A percentile compares a stretch with the other conserved stretches of the same genome.
Conservation (phyloP, 1,139 yeast species). For the Torulaspora pretoriensis region DNA sequence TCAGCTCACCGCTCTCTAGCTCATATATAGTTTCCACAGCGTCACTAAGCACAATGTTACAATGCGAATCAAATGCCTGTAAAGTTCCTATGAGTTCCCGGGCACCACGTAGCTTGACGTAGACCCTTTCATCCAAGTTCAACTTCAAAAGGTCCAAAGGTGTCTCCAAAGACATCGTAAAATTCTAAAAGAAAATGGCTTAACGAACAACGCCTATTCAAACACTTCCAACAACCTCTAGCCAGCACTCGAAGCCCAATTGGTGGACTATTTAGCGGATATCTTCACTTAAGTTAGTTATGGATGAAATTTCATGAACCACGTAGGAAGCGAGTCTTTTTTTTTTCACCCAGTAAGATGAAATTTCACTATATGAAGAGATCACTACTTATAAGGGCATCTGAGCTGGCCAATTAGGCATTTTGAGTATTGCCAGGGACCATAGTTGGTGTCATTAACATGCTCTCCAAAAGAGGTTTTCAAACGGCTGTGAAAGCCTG, state of each 20-base stretch:
- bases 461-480: constrained; percentile 22
- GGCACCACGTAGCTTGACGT: constrained; percentile 92
- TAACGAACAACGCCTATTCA: neutral
- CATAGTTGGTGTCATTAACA: constrained; percentile 1
- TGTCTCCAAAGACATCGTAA: constrained; percentile 40
- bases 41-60: constrained; percentile 92
- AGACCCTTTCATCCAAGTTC: constrained; percentile 80
- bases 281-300: too few relatives aligned
- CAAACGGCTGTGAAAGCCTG: constrained; percentile 17
- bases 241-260: neutral
- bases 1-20: constrained; percentile 42
- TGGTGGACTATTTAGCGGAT: too few relatives aligned
- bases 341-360: neutral
- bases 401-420: neutral
- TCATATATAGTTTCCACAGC: constrained; percentile 79
- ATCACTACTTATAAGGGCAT: neutral
- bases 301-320: neutral
- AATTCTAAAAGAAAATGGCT: neutral
- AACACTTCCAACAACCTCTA: neutral
- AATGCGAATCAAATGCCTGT: constrained; percentile 95
- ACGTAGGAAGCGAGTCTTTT: constrained; percentile 1
- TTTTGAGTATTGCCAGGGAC: neutral
- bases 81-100: constrained; percentile 86
- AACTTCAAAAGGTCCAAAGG: constrained; percentile 87
- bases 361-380: constrained; percentile 1